Base-by-base conservation (phyloP, 176 grass and related monocot genomes). In the Puya raimondii region DNA sequence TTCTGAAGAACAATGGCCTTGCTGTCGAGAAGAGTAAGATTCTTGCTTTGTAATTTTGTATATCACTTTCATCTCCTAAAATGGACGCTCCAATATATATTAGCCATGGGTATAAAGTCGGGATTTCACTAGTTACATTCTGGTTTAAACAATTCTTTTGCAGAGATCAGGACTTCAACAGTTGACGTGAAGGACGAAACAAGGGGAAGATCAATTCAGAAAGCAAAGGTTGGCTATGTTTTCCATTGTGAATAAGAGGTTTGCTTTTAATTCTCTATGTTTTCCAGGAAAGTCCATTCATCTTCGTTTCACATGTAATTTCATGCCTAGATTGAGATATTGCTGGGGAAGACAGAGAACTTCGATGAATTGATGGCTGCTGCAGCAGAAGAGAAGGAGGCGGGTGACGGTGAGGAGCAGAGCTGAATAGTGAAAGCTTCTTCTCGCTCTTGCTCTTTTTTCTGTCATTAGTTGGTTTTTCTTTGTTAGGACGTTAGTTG, bases 281-380 rank as follows among this genome's bases (percentile, higher is more conserved):
- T 77, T 15, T 71, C 56, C 25, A 56, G 50, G 16, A 22, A 71
- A 65, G 51, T 65, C 56, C 22, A 8, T 4, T 59, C 21, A 61
- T 9, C 21, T 61, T 9, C n/a, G 0, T n/a, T 16, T 57, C 15
- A 57, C 53, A 16, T 13, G 12, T 17, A 22, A 6, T 10, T 9
- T 59, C 13, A 21, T 74, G 33, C 3, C 13, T 71, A 96, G 93
- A 97, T 97, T 79, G 93, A 97, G 59, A 97, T 97, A 85, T 50
- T 97, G 23, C 57, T 97, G 3, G 86, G 86, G 1, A 92, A 97
- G 86, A 90, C 81, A 0, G 86, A 97, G 16, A 97, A 90, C 64
- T 97, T 97, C 51, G 84, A 92, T 48, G 93, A 97, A 65, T 76
- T 97, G 49, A 97, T 97, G 89, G 93, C 86, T 64, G 89, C 82